These are phyloP conservation scores for Fusarium sp. DNA, from an alignment of 2,329 filamentous ascomycete genomes.

Conservation along the genomic window DNA sequence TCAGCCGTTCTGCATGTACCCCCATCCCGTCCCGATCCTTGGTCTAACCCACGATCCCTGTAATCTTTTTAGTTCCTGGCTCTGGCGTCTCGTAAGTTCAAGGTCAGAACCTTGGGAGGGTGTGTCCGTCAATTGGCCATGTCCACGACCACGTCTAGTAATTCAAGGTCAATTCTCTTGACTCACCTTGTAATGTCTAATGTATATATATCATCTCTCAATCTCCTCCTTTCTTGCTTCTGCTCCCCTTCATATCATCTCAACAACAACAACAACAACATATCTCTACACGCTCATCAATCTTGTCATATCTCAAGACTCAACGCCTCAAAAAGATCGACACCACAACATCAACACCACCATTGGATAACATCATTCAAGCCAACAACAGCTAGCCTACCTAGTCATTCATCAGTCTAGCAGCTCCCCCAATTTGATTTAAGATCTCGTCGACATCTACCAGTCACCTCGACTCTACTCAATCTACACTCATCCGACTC, in stretches of 20 bases:
- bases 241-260: conserved; percentile 6
- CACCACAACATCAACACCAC: conserved; percentile 17
- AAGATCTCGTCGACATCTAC: conserved; percentile 2
- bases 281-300: conserved; percentile 6
- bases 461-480: conserved; percentile 4
- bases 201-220: conserved; percentile 16
- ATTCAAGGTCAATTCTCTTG: conserved; percentile 8
- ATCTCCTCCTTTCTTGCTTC: not conserved
- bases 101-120: conserved; percentile 6
- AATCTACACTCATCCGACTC: not conserved
- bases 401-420: conserved; percentile 13
- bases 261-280: not conserved
- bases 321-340: conserved; percentile 27
- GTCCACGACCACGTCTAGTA: conserved; percentile 15
- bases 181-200: conserved; percentile 16
- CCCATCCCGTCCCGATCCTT: conserved; percentile 35
- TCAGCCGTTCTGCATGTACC: conserved; percentile 17
- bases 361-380: conserved; percentile 11
- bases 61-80: not conserved
- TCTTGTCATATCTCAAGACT: conserved; percentile 2
- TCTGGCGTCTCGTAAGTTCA: conserved; percentile 18
- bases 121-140: conserved; percentile 17
- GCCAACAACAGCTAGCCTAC: conserved; percentile 8
- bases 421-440: conserved; percentile 16
- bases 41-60: conserved; percentile 19